These are phyloP conservation scores for Saccharata proteae DNA, from an alignment of 2,329 filamentous ascomycete species.

Conservation along the genomic window DNA sequence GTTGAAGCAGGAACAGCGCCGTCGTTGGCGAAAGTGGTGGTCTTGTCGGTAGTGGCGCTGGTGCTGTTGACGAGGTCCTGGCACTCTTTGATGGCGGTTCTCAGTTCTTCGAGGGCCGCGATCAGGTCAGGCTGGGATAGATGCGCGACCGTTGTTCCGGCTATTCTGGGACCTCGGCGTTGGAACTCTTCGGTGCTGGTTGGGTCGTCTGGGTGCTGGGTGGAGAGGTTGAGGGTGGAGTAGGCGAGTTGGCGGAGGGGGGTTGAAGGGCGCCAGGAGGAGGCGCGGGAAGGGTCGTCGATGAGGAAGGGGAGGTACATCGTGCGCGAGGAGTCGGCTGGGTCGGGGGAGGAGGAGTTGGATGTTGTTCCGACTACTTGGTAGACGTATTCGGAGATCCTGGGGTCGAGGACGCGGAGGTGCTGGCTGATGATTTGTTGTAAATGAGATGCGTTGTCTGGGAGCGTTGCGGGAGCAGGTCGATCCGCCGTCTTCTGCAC, in stretches of 20 bases:
- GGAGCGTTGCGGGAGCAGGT: no score
- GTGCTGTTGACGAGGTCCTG: no score
- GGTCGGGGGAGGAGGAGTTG: constrained; percentile 12
- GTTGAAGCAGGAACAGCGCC: no score
- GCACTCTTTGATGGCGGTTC: no score
- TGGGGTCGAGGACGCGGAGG: constrained; percentile 15
- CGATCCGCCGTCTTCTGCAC: no score
- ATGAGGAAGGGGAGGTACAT: constrained; percentile 56
- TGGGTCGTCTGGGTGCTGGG: neutral
- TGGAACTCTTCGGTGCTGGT: constrained; percentile 4
- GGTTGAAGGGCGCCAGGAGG: constrained; percentile 30
- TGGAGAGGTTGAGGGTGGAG: constrained; percentile 18
- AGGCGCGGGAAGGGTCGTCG: constrained; percentile 30
- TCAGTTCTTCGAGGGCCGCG: no score
- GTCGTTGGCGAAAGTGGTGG: no score
- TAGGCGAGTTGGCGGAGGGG: constrained; percentile 27
- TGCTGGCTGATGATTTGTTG: constrained; percentile 2
- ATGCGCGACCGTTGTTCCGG: neutral
- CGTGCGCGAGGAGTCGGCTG: constrained; percentile 3
- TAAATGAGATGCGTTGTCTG: no score
- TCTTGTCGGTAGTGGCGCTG: no score
- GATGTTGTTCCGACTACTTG: constrained; percentile 16
- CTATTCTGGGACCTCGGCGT: constrained; percentile 4
- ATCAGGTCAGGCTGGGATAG: no score
- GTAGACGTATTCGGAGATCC: constrained; percentile 21